Conservation (phyloP, 2,329 filamentous ascomycete genomes). For the Falciphora oryzae region DNA sequence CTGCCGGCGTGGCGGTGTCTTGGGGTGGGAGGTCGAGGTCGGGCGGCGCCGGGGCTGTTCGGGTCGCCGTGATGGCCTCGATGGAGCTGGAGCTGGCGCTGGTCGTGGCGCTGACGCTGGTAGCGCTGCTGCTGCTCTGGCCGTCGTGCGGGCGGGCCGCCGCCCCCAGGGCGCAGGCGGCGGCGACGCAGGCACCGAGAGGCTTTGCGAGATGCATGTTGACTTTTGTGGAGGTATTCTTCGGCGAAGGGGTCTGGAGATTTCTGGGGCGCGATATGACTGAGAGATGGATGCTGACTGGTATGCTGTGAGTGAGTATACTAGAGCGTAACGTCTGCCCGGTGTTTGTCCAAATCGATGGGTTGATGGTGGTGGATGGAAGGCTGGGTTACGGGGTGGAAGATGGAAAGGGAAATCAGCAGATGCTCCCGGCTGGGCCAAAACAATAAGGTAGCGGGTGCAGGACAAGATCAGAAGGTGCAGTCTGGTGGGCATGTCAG, state of each 20-base stretch:
- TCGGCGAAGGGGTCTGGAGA: neutral
- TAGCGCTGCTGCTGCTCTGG: neutral
- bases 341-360: neutral
- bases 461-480: too few species aligned
- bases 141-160: neutral
- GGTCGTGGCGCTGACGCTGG: neutral
- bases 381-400: neutral
- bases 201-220: neutral
- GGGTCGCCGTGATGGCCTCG: neutral
- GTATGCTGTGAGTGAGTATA: neutral
- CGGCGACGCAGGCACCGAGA: neutral
- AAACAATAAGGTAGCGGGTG: neutral
- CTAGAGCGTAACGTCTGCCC: neutral
- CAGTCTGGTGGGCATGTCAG: neutral
- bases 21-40: neutral
- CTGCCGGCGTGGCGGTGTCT: too few species aligned
- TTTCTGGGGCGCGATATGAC: neutral
- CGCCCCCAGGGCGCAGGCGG: neutral
- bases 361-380: neutral
- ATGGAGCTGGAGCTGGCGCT: neutral
- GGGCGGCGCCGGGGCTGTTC: neutral
- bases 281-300: neutral
- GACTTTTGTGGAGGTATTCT: neutral
- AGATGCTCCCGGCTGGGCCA: neutral
- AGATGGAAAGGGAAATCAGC: neutral